A percentile compares a stretch with the other conserved stretches of the same genome.
Evolutionary conservation across 345 rosid species (phyloP).

Genomic region (Sonneratia caseolaris): DNA sequence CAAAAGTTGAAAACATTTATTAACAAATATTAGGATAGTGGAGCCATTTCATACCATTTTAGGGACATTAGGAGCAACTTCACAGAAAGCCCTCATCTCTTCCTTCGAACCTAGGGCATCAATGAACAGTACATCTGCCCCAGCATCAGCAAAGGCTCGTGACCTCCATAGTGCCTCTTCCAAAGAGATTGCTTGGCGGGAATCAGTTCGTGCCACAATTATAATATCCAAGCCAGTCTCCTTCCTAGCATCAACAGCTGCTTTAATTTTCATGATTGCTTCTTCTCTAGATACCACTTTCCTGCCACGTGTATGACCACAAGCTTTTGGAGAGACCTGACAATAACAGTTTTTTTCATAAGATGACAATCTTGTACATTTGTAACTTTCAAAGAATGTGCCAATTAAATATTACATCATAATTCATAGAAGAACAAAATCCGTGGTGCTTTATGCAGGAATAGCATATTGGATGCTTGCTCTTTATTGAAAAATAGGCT

Average conservation of each 20-base stretch:
- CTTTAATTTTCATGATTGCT: constrained; percentile 72
- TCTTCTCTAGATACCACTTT: constrained; percentile 83
- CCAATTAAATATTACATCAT: not conserved
- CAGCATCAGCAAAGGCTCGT: constrained; percentile 86
- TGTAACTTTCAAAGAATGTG: not conserved
- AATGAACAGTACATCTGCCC: constrained; percentile 81
- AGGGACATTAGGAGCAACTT: constrained; percentile 63
- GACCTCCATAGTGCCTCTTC: constrained; percentile 80
- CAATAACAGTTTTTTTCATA: constrained; percentile 17
- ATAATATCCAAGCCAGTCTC: constrained; percentile 72
- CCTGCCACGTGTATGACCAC: constrained; percentile 54
- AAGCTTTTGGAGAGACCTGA: constrained; percentile 76
- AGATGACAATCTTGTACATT: constrained; percentile 7
- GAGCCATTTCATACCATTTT: constrained; percentile 54
- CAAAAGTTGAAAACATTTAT: not conserved
- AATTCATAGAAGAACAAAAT: not conserved
- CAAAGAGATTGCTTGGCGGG: constrained; percentile 71
- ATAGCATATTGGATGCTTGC: not conserved
- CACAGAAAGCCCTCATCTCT: constrained; percentile 92
- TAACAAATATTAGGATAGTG: not conserved
- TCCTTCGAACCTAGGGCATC: constrained; percentile 74
- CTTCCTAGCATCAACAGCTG: constrained; percentile 78
- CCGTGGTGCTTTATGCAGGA: not conserved
- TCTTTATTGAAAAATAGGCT: not conserved
- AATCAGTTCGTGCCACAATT: constrained; percentile 73